Evolutionary conservation across 441 rosid genomes (phyloP).

Genomic region (Pelargonium cotyledonis): DNA sequence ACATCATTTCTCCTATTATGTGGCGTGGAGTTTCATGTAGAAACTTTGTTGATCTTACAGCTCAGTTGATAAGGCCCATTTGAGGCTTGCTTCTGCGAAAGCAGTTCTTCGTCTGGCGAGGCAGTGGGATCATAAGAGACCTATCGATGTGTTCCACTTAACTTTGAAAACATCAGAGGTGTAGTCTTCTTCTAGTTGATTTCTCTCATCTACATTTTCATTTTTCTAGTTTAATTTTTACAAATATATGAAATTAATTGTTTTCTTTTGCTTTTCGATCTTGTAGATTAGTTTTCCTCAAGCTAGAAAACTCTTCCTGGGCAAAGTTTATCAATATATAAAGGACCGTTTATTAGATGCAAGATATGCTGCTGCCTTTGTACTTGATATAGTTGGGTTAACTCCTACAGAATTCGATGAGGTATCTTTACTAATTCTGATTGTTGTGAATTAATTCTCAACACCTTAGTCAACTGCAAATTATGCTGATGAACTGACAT

Average conservation of each 20-base stretch:
- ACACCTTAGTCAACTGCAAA: conserved; percentile 2
- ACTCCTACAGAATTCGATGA: conserved; percentile 59
- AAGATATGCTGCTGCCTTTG: conserved; percentile 83
- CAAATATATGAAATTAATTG: conserved; percentile 8
- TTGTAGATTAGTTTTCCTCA: conserved; percentile 69
- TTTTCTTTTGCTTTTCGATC: conserved; percentile 13
- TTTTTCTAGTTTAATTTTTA: neutral
- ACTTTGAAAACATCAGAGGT: conserved; percentile 78
- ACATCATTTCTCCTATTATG: conserved; percentile 16
- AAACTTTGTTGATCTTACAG: conserved; percentile 47
- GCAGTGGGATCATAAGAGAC: conserved; percentile 90
- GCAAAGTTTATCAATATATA: conserved; percentile 85
- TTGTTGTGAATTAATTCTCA: conserved; percentile 18
- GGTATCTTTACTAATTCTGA: conserved; percentile 42
- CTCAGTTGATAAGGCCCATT: conserved; percentile 80
- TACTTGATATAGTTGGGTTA: conserved; percentile 45
- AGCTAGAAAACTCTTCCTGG: conserved; percentile 69
- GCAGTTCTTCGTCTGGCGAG: conserved; percentile 85
- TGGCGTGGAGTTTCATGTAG: conserved; percentile 19
- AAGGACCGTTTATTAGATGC: conserved; percentile 87
- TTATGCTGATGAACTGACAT: conserved; percentile 8
- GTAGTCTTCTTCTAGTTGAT: conserved; percentile 17
- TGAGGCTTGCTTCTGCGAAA: conserved; percentile 94
- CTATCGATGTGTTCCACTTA: conserved; percentile 72
- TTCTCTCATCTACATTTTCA: conserved; percentile 13